Percentiles rank a stretch among this genome's conserved stretches.
phyloP scores from a whole-genome alignment of 176 grass and related monocot species.

The Tuctoria greenei region DNA sequence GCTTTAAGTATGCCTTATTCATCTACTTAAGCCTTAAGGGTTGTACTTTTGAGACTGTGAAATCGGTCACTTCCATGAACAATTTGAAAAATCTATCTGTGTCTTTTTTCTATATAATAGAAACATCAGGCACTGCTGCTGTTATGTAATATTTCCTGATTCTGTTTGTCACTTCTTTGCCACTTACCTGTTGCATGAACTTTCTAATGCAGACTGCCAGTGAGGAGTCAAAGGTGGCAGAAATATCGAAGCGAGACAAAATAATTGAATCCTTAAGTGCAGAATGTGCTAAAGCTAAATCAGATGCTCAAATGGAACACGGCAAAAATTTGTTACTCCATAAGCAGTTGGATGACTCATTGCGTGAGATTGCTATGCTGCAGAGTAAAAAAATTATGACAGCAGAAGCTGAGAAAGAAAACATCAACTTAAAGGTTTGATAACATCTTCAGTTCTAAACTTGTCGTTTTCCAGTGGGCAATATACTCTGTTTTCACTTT shows the following conservation, averaged over 20 bases:
- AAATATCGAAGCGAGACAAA: constrained; percentile 81
- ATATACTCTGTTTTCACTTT: background rate
- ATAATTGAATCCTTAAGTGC: constrained; percentile 57
- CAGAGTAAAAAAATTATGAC: constrained; percentile 56
- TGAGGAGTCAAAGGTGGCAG: constrained; percentile 75
- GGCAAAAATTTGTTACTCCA: constrained; percentile 63
- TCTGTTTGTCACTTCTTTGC: constrained; percentile 2
- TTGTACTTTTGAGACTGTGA: background rate
- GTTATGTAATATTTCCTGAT: constrained; percentile 8
- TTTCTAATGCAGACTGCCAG: constrained; percentile 54
- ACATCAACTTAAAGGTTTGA: constrained; percentile 70
- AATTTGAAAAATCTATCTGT: background rate
- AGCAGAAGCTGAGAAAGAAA: constrained; percentile 68
- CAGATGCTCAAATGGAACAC: constrained; percentile 52
- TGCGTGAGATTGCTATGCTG: constrained; percentile 58
- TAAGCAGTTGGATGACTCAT: constrained; percentile 53
- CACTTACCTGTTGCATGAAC: constrained; percentile 21
- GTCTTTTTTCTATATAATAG: constrained; percentile 1
- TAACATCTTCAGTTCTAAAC: constrained; percentile 12
- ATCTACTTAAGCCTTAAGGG: too few relatives aligned
- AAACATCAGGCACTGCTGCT: background rate
- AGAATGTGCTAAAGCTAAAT: constrained; percentile 57
- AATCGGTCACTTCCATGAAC: background rate
- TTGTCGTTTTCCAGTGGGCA: background rate
- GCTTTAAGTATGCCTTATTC: background rate